Conservation (phyloP, 2,329 filamentous ascomycete species). For the Rhexocercosporidium sp. region DNA sequence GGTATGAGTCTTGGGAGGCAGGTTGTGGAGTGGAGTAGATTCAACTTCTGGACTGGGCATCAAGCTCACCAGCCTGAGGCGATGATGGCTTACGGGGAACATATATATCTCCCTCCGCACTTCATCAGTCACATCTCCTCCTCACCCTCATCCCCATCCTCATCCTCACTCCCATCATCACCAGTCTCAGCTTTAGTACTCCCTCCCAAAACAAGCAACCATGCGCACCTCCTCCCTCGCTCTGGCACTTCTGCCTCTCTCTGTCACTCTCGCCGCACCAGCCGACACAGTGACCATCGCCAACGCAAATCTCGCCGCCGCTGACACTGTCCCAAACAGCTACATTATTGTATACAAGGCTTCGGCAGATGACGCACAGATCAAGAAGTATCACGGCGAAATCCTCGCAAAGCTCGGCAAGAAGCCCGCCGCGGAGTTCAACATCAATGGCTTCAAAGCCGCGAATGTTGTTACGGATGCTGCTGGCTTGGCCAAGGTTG, state of each 20-base stretch:
- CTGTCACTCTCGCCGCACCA: neutral
- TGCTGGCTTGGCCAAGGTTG: constrained; percentile 1
- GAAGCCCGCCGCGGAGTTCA: neutral
- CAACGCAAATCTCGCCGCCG: neutral
- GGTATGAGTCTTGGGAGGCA: too few relatives aligned
- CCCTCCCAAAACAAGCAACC: neutral
- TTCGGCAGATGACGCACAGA: neutral
- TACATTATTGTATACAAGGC: constrained; percentile 3
- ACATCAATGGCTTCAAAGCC: neutral
- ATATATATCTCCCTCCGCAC: too few relatives aligned
- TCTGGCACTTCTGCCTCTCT: neutral
- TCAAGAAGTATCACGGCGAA: neutral
- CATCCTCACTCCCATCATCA: neutral
- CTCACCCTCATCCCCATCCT: neutral
- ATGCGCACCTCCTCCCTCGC: neutral
- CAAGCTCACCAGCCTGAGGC: too few relatives aligned
- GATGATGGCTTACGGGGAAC: too few relatives aligned
- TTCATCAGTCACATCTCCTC: neutral
- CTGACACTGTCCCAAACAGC: neutral
- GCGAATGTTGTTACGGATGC: neutral
- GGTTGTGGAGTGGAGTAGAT: too few relatives aligned
- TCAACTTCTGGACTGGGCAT: too few relatives aligned
- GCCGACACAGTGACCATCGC: neutral
- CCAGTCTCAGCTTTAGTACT: neutral
- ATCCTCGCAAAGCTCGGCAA: neutral